Evolutionary conservation across 2,329 filamentous ascomycete species (phyloP), one percentile per base, ranked within the genome.

Genomic region (Sporothrix brunneoviolacea): DNA sequence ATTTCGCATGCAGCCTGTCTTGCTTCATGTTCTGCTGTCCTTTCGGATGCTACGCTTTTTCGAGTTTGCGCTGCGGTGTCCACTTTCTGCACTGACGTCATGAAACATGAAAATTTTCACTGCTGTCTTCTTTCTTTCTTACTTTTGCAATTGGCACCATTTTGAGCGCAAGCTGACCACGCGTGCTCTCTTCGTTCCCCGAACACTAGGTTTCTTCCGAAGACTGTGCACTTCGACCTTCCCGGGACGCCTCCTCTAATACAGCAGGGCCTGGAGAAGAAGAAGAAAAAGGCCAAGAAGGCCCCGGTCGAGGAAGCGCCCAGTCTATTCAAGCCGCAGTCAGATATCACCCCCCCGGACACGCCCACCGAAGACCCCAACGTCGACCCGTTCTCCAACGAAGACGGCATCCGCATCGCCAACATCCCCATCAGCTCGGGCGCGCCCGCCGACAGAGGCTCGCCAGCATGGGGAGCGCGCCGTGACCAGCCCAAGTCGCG

Each of bases 141-240:
- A n/a, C n/a, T n/a, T n/a, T n/a, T n/a, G n/a, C n/a, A n/a, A n/a
- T n/a, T n/a, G n/a, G n/a, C n/a, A n/a, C n/a, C n/a, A n/a, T n/a
- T n/a, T n/a, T n/a, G n/a, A n/a, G n/a, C n/a, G n/a, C n/a, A 50
- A 22, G 19, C 41, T 35, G 13, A 28, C 24, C 24, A 10, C 24
- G 10, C 24, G 7, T 4, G 32, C 32, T 40, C 16, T 52, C 10
- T n/a, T 10, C 50, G 16, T 27, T 44, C 35, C 16, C 8, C 49
- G 7, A 82, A 5, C 10, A 10, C n/a, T 64, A 95, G 91, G 51
- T 95, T 95, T 65, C 79, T 96, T 32, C 91, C 91, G 30, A 91
- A 95, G 66, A 97, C 91, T 36, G 76, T 95, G 62, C 84, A 95
- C 67, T 97, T 97, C 67, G 83, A 84, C 59, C 75, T 87, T 51